Evolutionary conservation across 2,329 filamentous ascomycete genomes (phyloP).

Genomic region (Alternaria gaisen): DNA sequence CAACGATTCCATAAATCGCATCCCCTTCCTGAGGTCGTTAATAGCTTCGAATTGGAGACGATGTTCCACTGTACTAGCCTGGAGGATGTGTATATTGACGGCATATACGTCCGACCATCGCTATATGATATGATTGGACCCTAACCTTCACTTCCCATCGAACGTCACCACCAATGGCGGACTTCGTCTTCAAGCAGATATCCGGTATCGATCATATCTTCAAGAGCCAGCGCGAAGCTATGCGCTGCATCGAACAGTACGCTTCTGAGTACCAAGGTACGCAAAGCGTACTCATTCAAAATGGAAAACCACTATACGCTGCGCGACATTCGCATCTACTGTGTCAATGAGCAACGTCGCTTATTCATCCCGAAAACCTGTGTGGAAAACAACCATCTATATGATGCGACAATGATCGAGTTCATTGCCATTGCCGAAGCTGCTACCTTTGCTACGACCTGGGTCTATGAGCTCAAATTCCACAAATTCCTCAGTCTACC

Average conservation of each 20-base stretch:
- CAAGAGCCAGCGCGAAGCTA: not conserved
- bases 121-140: no score
- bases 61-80: not conserved
- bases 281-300: conserved; percentile 1
- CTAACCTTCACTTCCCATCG: not conserved
- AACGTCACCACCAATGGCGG: not conserved
- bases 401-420: not conserved
- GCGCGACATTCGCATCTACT: not conserved
- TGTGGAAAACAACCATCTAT: not conserved
- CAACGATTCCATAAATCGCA: not conserved
- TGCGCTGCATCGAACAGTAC: not conserved
- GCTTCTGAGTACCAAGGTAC: not conserved
- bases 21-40: not conserved
- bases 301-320: not conserved
- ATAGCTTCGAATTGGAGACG: not conserved
- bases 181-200: conserved; percentile 14
- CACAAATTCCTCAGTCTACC: not conserved
- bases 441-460: not conserved
- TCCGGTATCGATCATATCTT: conserved; percentile 1
- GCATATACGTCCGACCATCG: conserved; percentile 1
- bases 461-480: not conserved
- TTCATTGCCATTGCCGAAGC: not conserved
- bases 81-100: conserved; percentile 5
- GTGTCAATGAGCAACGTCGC: conserved; percentile 2
- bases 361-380: not conserved